Base-by-base conservation (phyloP, 441 rosid species). In the Erodium moschatum region DNA sequence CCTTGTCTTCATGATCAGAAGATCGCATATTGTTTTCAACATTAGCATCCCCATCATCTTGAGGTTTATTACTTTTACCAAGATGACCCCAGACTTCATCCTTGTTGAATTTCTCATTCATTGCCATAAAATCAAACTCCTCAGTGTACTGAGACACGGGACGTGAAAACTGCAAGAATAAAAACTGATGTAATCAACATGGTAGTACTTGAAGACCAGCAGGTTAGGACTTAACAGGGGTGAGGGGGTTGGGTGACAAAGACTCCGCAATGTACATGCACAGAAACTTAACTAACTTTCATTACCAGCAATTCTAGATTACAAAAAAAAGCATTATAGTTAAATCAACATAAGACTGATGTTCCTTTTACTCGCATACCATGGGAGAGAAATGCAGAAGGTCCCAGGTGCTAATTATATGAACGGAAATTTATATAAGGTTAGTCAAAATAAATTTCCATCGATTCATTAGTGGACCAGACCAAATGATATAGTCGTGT, bases 51-150 rank as follows among this genome's bases (percentile, higher is more conserved):
- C 54, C 74, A 48, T 66, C 68, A 62, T 67, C 75, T 46, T 72
- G 64, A 44, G 31, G 31, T 52, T 60, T 72, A 58, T 15, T 48
- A 20, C 65, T 31, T 67, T 69, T 76, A 12, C 79, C 76, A 6
- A 72, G 76, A 24, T 76, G 66, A 50, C 76, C 77, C 74, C 80
- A 77, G 2, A 77, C 77, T 64, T 70, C 74, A 42, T 70, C 74
- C 69, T 77, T 73, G 70, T 77, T 77, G 52, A 77, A 77, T 66
- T 70, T 77, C 58, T 73, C 77, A 20, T 73, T 77, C 77, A 77
- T 77, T 18, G 77, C 80, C 72, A 12, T 69, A 63, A 77, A 77
- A 73, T 77, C 80, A 48, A 77, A 77, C 65, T 77, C 80, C 33
- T 70, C 77, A 29, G 80, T 64, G 33, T 48, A 77, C 35, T 62